A percentile compares a stretch with the other conserved stretches of the same genome.
Conservation (phyloP, 176 grass and related monocot species). For the Puccinellia tenuiflora region DNA sequence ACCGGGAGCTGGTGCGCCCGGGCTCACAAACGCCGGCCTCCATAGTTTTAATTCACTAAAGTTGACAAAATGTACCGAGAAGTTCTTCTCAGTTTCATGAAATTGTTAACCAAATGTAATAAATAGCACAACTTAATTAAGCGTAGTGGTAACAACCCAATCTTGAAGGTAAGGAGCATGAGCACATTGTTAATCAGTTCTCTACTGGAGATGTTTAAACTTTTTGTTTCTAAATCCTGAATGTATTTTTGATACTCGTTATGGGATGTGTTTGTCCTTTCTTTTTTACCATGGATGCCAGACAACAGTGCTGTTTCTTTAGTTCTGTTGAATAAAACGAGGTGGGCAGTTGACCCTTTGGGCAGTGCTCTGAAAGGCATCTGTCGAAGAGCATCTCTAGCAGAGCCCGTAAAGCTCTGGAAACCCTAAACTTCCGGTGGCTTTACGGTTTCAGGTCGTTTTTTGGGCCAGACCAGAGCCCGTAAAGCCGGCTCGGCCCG, state of each 20-base stretch:
- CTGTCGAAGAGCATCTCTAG: no score
- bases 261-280: neutral
- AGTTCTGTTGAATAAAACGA: neutral
- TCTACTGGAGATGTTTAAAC: neutral
- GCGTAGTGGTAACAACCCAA: neutral
- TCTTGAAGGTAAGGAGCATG: neutral
- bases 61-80: neutral
- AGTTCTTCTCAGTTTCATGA: neutral
- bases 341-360: neutral
- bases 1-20: no score
- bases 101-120: neutral
- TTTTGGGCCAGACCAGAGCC: no score
- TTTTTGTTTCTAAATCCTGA: neutral
- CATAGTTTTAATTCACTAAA: neutral
- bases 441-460: no score
- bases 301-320: neutral
- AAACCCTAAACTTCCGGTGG: no score
- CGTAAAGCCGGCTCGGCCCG: no score
- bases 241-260: neutral
- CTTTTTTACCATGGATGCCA: neutral
- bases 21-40: no score
- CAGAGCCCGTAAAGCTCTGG: no score
- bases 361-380: neutral
- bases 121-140: neutral
- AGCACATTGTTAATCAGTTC: slow-evolving; percentile 4